Evolutionary conservation across 148 eudicot genomes (phyloP), one percentile per base, ranked within the genome.

Genomic region (Rhododendron kiyosumense): DNA sequence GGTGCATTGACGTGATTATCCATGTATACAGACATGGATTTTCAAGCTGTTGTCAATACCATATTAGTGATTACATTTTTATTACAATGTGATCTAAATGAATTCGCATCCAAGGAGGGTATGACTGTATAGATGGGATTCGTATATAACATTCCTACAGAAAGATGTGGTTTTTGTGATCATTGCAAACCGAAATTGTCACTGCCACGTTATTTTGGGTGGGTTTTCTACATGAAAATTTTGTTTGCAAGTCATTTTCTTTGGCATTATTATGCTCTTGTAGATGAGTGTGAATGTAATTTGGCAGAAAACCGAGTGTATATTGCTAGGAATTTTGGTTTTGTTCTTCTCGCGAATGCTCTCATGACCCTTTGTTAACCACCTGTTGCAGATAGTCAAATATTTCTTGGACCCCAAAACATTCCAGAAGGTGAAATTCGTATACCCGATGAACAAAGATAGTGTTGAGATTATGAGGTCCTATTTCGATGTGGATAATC

Each of bases 341-440:
- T 38, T 32, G 24, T 24, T 82, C 46, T 61, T 26, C 26, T 38
- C 1, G 38, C 8, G 9, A n/a, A 20, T 45, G 46, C 26, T 83
- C 36, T 43, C 81, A 41, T 43, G 6, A 32, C 18, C 30, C 9
- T 78, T 20, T 45, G 5, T 32, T 15, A 4, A 79, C 34, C 34
- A n/a, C 84, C 28, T 46, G 52, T 24, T 82, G 28, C 93, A 93
- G 95, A 85, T 94, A 28, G 94, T 94, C 4, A 94, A 94, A 54
- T 93, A 91, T 82, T 94, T 94, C 90, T 45, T 93, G 88, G 96
- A 94, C 74, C 74, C 93, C 1, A 94, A 92, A 84, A 91, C 96
- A 30, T 88, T 92, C 79, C 90, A 94, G 83, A 94, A 93, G 90
- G 95, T 94, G 84, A 94, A 92, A 83, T 94, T 94, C 49, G 96